Percentiles rank a stretch among this genome's conserved stretches.
Conservation (phyloP, 2,329 filamentous ascomycete species). For the Aotearoamyces nothofagi region DNA sequence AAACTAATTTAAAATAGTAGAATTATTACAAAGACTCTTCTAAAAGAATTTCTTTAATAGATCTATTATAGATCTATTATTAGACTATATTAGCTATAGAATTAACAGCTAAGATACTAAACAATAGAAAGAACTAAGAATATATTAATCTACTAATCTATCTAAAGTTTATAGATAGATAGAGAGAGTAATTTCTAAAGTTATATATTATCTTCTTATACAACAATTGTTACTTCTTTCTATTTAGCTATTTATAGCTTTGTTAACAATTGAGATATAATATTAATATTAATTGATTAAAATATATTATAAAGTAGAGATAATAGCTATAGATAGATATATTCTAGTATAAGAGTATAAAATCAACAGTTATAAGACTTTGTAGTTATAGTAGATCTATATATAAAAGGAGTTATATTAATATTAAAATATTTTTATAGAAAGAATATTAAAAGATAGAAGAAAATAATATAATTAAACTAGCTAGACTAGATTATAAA, state of each 20-base stretch:
- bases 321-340: conserved; percentile 1
- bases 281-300: background rate
- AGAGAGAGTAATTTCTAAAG: background rate
- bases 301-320: too few species aligned
- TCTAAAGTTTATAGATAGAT: background rate
- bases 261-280: background rate
- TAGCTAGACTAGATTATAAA: too few species aligned
- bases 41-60: background rate
- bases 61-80: background rate
- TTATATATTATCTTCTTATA: conserved; percentile 1
- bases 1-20: conserved; percentile 1
- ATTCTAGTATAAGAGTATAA: conserved; percentile 1
- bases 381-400: background rate
- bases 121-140: background rate
- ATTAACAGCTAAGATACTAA: conserved; percentile 1
- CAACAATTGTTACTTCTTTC: background rate
- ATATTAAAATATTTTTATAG: conserved; percentile 1
- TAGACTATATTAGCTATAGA: conserved; percentile 1
- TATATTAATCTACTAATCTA: conserved; percentile 1
- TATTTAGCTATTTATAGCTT: background rate
- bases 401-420: too few species aligned
- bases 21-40: background rate
- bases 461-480: too few species aligned
- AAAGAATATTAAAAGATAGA: conserved; percentile 1
- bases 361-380: background rate